Evolutionary conservation across 768 basidiomycete species (phyloP), one percentile per base, ranked within the genome.

Genomic region (Boletellus ananiceps): DNA sequence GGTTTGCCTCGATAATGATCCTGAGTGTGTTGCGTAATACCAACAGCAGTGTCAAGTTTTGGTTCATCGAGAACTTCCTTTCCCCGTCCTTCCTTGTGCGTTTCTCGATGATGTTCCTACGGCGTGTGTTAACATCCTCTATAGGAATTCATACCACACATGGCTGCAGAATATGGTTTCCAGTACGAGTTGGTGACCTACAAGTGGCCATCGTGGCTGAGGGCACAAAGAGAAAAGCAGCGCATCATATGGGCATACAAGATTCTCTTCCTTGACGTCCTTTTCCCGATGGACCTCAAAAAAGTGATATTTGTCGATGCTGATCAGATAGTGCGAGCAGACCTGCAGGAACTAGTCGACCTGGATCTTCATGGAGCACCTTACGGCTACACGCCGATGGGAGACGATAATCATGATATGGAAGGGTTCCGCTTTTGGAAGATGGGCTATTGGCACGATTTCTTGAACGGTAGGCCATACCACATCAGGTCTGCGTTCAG

Each of bases 361-460:
- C 69, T 96, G 43, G 88, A 99, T 62, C 74, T 99, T 11, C 81
- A 93, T 23, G 93, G 93, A 0, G 90, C 92, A 0, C 93, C 95
- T 2, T 98, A 98, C 57, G 93, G 86, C 0, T 97, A 94, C 59
- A 90, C 94, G 0, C 96, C 96, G 0, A 99, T 99, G 96, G 96
- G 96, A 2, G 84, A 95, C 58, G 91, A 95, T 59, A 89, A 95
- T 55, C 68, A 72, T 19, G 96, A 94, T 29, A 96, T 97, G 86
- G 96, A 98, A 65, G 93, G 94, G 0, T 99, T 93, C 74, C 76
- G 96, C 25, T 99, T 99, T 74, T 99, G 96, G 96, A 97, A 98
- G 71, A 88, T 84, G 0, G 96, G 93, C 0, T 94, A 93, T 60
- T 93, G 95, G 96, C 83, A 79, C 56, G 86, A 97, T 19, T 91